phyloP scores from a whole-genome alignment of 2,329 filamentous ascomycete species.

The Neurospora crassa region DNA sequence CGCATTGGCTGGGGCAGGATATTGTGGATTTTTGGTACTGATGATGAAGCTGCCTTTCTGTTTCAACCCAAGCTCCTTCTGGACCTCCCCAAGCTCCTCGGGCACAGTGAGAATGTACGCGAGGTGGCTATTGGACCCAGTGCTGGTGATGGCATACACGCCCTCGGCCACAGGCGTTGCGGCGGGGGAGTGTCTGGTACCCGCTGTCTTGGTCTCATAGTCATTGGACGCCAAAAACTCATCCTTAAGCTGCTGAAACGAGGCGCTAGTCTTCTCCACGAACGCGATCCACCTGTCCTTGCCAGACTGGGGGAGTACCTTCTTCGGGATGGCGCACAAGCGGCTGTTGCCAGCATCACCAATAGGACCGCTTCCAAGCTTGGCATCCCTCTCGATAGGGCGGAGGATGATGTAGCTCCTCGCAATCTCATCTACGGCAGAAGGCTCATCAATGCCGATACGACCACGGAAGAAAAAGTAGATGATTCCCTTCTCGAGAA shows the following conservation, averaged over 20 bases:
- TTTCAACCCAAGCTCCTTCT: constrained; percentile 63
- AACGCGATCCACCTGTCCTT: constrained; percentile 70
- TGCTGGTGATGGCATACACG: constrained; percentile 71
- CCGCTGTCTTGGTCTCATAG: constrained; percentile 68
- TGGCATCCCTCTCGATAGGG: constrained; percentile 60
- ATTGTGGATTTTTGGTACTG: constrained; percentile 71
- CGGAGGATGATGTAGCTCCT: constrained; percentile 73
- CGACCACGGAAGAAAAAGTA: constrained; percentile 84
- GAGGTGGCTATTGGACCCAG: constrained; percentile 63
- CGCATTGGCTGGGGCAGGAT: constrained; percentile 53
- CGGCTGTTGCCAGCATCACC: constrained; percentile 52
- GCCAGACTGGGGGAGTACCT: constrained; percentile 61
- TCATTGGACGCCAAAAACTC: constrained; percentile 57
- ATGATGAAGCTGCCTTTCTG: constrained; percentile 68
- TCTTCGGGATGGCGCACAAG: constrained; percentile 74
- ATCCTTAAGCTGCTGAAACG: constrained; percentile 61
- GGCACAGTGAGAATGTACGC: constrained; percentile 74
- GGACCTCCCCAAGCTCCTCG: constrained; percentile 57
- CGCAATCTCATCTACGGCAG: constrained; percentile 61
- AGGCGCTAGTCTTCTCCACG: constrained; percentile 63
- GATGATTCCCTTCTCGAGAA: constrained; percentile 80
- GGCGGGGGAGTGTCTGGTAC: constrained; percentile 57
- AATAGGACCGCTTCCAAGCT: constrained; percentile 44
- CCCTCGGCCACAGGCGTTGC: constrained; percentile 74
- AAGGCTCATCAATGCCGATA: constrained; percentile 62